phyloP scores from a whole-genome alignment of 2,329 filamentous ascomycete genomes.

The Venturia carpophila region DNA sequence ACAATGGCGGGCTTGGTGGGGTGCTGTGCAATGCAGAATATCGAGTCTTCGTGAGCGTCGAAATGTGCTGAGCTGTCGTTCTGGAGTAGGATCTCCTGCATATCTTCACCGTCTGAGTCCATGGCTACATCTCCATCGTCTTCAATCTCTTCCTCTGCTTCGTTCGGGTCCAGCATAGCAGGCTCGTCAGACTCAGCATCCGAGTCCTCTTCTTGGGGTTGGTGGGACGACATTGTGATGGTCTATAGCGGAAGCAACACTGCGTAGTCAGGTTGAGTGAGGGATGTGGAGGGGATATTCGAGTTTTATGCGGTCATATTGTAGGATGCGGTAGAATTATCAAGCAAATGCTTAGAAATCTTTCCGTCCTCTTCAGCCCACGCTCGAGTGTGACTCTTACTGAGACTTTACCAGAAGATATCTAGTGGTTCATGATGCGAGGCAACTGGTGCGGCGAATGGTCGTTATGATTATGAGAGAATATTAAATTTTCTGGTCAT shows the following conservation, averaged over 20 bases:
- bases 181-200: slow-evolving; percentile 49
- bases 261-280: background rate
- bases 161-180: slow-evolving; percentile 67
- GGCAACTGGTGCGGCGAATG: background rate
- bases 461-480: background rate
- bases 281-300: background rate
- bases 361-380: background rate
- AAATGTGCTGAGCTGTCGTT: slow-evolving; percentile 95
- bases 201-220: slow-evolving; percentile 20
- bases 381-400: background rate
- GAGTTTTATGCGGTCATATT: background rate
- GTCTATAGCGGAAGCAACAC: background rate
- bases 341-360: slow-evolving; percentile 12
- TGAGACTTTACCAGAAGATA: background rate
- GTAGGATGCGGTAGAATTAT: background rate
- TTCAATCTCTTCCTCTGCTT: slow-evolving; percentile 68
- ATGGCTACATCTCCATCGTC: slow-evolving; percentile 68
- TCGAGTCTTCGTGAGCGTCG: slow-evolving; percentile 79
- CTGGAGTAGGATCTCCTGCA: slow-evolving; percentile 59
- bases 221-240: slow-evolving; percentile 21
- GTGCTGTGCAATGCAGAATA: slow-evolving; percentile 93
- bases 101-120: slow-evolving; percentile 64
- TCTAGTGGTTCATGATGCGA: background rate
- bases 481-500: background rate
- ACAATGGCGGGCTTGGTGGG: slow-evolving; percentile 69